phyloP scores from a whole-genome alignment of 75 land plant genomes.

The Picea glauca region DNA sequence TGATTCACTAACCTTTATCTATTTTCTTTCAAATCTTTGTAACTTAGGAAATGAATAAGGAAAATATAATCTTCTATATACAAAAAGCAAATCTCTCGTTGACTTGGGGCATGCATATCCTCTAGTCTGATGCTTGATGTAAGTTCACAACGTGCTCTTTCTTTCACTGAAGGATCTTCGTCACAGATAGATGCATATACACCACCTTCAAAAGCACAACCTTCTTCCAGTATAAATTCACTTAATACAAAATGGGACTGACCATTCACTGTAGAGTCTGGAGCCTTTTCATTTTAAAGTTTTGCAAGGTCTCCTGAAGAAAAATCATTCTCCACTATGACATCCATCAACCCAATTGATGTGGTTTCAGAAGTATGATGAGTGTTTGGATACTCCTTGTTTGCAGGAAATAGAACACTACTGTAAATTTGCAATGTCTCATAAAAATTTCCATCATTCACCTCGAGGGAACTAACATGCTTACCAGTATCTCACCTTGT shows the following conservation, averaged over 20 bases:
- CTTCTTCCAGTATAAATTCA: too few relatives aligned
- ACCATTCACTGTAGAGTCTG: slow-evolving; percentile 1
- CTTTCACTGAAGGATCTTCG: too few relatives aligned
- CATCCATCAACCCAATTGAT: slow-evolving; percentile 55
- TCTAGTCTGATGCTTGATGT: background rate
- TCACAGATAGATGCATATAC: too few relatives aligned
- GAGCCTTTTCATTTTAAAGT: slow-evolving; percentile 6
- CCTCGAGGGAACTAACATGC: slow-evolving; percentile 15
- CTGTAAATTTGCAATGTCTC: background rate
- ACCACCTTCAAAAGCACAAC: too few relatives aligned
- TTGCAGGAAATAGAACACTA: slow-evolving; percentile 7
- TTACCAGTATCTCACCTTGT: slow-evolving; percentile 36
- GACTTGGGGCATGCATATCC: too few relatives aligned
- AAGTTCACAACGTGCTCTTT: background rate
- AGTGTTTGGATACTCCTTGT: background rate
- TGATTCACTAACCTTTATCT: slow-evolving; percentile 7
- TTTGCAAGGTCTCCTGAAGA: background rate
- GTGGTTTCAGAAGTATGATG: slow-evolving; percentile 3
- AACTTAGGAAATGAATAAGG: slow-evolving; percentile 20
- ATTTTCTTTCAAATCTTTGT: slow-evolving; percentile 7
- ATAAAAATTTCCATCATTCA: slow-evolving; percentile 4
- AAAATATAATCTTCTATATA: slow-evolving; percentile 60
- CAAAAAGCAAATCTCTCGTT: slow-evolving; percentile 11
- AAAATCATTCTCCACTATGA: slow-evolving; percentile 70
- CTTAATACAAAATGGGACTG: background rate